A percentile compares a stretch with the other conserved stretches of the same genome.
Conservation (phyloP, 176 grass and related monocot genomes). For the Typha latifolia region DNA sequence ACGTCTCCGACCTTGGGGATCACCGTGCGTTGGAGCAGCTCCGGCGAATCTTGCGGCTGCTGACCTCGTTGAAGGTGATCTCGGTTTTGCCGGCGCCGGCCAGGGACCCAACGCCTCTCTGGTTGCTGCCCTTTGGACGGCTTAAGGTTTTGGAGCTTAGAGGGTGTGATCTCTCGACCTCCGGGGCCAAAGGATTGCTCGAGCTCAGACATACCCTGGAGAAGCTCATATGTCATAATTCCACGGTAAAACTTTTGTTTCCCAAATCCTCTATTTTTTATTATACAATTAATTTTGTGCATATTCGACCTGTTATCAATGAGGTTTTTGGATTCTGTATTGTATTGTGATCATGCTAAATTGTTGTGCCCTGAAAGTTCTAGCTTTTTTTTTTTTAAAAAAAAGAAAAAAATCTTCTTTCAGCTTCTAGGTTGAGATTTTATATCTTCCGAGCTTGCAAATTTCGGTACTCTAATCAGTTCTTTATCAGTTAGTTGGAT, state of each 20-base stretch:
- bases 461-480: too few relatives aligned
- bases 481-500: too few relatives aligned
- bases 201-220: slow-evolving; percentile 83
- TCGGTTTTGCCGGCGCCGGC: slow-evolving; percentile 26
- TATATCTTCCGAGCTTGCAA: too few relatives aligned
- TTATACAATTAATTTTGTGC: too few relatives aligned
- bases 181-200: slow-evolving; percentile 58
- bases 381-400: too few relatives aligned
- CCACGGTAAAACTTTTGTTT: slow-evolving; percentile 42
- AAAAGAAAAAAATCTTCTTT: too few relatives aligned
- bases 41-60: slow-evolving; percentile 65
- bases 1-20: slow-evolving; percentile 89
- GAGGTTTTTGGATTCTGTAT: too few relatives aligned
- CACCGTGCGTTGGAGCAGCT: slow-evolving; percentile 93
- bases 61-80: slow-evolving; percentile 77
- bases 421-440: too few relatives aligned
- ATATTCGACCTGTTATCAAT: too few relatives aligned
- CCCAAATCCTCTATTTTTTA: too few relatives aligned
- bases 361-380: too few relatives aligned
- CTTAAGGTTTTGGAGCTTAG: slow-evolving; percentile 66
- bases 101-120: slow-evolving; percentile 67
- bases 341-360: too few relatives aligned
- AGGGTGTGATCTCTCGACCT: slow-evolving; percentile 71
- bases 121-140: slow-evolving; percentile 63
- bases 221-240: slow-evolving; percentile 71